Evolutionary conservation across 2,329 filamentous ascomycete species (phyloP), one percentile per base, ranked within the genome.

Genomic region (Lasiodiplodia theobromae): DNA sequence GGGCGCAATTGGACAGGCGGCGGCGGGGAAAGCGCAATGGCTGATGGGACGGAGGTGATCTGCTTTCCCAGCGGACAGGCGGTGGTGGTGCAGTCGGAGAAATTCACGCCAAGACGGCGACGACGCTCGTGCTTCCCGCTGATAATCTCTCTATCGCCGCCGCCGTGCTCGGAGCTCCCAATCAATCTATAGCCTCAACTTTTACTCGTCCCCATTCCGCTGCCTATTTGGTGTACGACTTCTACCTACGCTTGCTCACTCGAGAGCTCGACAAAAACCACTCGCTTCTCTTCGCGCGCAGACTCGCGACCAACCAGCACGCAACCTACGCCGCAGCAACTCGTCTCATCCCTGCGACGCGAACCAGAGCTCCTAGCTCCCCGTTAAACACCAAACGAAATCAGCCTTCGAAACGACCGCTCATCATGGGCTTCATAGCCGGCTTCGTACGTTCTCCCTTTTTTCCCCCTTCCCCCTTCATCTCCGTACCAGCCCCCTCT

Each of bases 391-490:
- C 44, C 44, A 47, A 47, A 23, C 25, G 38, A 31, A 49, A 16
- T 34, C 16, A 23, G 49, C 3, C 37, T n/a, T 18, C 34, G 12
- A 8, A 31, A 52, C 23, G n/a, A 54, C 11, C 16, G 18, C 16
- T 12, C 34, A 69, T 14, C 72, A 86, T 86, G 84, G 83, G 83
- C 75, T 85, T 86, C 79, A 83, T 82, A 69, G 83, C 82, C 21
- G 84, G 83, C 78, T 83, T 85, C 72, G 84, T 85, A 78, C 57
- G 78, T 75, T 28, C 28, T 40, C 21, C n/a, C 16, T 38, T 4
- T 18, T 31, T 49, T 18, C 12, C 25, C 7, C n/a, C 38, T 4
- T n/a, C 28, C 31, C 62, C 31, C 28, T 25, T n/a, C 38, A 31
- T 12, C 34, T 18, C 63, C 56, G 14, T 47, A 60, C 37, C 44